These are phyloP conservation scores for Mrakia gelida DNA, from an alignment of 768 basidiomycete genomes.

Conservation along the genomic window DNA sequence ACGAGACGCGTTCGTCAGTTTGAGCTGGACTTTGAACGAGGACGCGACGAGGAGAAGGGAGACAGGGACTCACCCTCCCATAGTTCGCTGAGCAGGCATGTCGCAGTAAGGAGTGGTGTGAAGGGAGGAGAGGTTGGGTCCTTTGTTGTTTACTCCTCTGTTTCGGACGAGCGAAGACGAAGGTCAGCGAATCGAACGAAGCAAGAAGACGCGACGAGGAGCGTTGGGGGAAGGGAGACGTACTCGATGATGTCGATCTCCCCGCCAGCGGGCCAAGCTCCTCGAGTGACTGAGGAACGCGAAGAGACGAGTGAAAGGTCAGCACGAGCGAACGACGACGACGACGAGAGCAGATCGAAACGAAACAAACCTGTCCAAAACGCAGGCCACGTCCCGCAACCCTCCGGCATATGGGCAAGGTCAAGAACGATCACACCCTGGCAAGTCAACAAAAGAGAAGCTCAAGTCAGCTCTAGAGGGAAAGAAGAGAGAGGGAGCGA, in stretches of 20 bases:
- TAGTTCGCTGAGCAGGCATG: conserved; percentile 49
- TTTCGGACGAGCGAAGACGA: no score
- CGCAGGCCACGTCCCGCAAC: conserved; percentile 65
- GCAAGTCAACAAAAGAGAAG: no score
- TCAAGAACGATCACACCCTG: conserved; percentile 73
- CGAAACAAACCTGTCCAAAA: conserved; percentile 51
- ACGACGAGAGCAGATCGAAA: conserved; percentile 44
- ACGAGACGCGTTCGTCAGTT: conserved; percentile 50
- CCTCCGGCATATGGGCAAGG: conserved; percentile 80
- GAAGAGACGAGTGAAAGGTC: no score
- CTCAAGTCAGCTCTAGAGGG: no score
- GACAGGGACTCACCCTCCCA: conserved; percentile 50
- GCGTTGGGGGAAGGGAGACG: no score
- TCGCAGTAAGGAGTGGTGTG: conserved; percentile 31
- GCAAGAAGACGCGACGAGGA: no score
- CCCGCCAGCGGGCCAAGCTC: conserved; percentile 36
- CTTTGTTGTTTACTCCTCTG: conserved; percentile 10
- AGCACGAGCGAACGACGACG: background rate
- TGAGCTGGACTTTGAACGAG: no score
- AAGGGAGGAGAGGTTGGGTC: conserved; percentile 5
- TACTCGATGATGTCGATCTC: conserved; percentile 25
- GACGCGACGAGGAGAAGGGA: background rate
- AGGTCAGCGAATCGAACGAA: no score
- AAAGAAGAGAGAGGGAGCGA: no score
- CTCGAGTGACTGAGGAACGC: no score